These are phyloP conservation scores for Boletus patriciae DNA, from an alignment of 768 basidiomycete genomes.

Conservation along the genomic window DNA sequence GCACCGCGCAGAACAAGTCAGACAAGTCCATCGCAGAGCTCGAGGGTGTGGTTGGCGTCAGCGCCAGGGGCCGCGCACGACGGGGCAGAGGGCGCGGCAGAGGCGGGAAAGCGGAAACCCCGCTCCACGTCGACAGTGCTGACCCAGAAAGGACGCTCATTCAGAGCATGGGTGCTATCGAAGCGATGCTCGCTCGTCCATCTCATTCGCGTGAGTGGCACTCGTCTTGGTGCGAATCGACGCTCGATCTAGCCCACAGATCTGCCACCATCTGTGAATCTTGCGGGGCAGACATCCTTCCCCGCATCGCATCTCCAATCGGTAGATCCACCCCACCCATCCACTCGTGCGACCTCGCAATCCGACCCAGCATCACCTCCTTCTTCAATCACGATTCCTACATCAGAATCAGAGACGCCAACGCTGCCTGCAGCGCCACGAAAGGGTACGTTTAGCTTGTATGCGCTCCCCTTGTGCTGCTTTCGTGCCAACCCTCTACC, in stretches of 20 bases:
- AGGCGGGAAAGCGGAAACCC: neutral
- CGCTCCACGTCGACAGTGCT: neutral
- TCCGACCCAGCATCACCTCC: neutral
- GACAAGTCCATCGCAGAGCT: conserved; percentile 8
- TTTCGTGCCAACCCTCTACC: no score
- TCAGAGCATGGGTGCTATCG: conserved; percentile 18
- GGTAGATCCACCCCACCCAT: neutral
- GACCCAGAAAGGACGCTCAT: conserved; percentile 4
- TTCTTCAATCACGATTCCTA: neutral
- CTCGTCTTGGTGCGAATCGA: neutral
- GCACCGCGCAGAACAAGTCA: conserved; percentile 14
- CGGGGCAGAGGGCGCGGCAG: neutral
- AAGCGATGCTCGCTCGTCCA: conserved; percentile 16
- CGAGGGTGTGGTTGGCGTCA: conserved; percentile 16
- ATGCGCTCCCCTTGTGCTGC: no score
- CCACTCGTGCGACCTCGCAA: neutral
- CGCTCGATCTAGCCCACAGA: neutral
- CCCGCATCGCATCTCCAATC: neutral
- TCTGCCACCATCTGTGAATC: neutral
- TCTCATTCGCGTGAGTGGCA: conserved; percentile 12
- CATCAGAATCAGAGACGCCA: neutral
- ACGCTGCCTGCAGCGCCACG: neutral
- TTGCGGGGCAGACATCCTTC: neutral
- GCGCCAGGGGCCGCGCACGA: neutral
- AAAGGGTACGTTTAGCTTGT: conserved; percentile 6